These are phyloP conservation scores for Goffeauzyma gilvescens DNA, from an alignment of 768 basidiomycete species.

Conservation along the genomic window DNA sequence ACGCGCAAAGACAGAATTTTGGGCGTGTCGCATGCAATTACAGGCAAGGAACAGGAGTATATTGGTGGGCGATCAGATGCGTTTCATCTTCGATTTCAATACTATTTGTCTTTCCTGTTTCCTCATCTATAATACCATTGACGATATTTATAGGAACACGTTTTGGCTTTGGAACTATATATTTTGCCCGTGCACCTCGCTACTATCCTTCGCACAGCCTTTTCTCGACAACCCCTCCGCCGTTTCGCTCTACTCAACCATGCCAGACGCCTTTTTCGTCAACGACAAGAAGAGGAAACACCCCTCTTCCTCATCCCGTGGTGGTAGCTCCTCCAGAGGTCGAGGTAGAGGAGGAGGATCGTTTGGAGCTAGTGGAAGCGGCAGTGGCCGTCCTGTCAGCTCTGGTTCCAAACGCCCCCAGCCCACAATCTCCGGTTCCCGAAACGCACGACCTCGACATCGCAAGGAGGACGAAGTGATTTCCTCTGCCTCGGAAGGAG, in stretches of 20 bases:
- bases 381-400: slow-evolving; percentile 8
- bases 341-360: slow-evolving; percentile 21
- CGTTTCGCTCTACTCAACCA: slow-evolving; percentile 29
- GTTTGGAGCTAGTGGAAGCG: slow-evolving; percentile 16
- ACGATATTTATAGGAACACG: no score
- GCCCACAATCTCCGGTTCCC: slow-evolving; percentile 6
- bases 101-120: no score
- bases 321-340: slow-evolving; percentile 30
- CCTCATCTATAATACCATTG: no score
- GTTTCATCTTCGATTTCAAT: no score
- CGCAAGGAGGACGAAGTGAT: slow-evolving; percentile 11
- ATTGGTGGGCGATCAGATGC: no score
- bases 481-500: slow-evolving; percentile 26
- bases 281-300: slow-evolving; percentile 31
- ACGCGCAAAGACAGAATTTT: no score
- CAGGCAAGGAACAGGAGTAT: no score
- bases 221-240: no score
- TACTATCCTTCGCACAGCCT: no score
- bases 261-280: slow-evolving; percentile 74
- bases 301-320: slow-evolving; percentile 29
- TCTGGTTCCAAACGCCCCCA: neutral
- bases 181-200: no score
- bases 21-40: no score
- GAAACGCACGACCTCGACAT: slow-evolving; percentile 7
- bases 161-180: no score